These are phyloP conservation scores for Tephrocybe sp. DNA, from an alignment of 768 basidiomycete genomes.

Conservation along the genomic window DNA sequence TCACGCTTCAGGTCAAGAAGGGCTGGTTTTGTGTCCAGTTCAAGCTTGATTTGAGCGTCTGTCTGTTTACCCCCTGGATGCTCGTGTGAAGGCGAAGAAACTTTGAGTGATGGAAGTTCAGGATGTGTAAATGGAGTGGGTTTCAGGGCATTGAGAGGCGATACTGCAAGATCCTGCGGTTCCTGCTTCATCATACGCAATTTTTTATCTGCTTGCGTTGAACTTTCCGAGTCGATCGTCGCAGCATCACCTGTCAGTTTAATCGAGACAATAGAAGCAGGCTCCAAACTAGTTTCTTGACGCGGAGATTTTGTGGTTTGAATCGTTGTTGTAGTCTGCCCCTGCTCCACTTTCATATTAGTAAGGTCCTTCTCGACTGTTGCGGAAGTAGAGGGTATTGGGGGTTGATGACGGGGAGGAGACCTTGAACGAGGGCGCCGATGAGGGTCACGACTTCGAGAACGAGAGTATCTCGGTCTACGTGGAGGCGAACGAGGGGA, in stretches of 20 bases:
- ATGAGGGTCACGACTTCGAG: slow-evolving; percentile 11
- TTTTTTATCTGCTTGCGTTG: neutral
- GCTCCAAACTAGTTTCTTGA: neutral
- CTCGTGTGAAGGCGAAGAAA: slow-evolving; percentile 1
- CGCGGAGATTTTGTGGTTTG: neutral
- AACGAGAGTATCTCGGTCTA: slow-evolving; percentile 8
- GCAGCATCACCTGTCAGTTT: neutral
- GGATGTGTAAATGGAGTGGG: no score
- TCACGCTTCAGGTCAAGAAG: slow-evolving; percentile 2
- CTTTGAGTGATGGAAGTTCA: neutral
- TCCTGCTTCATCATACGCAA: neutral
- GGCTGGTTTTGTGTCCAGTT: neutral
- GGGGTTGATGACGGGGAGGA: slow-evolving; percentile 8
- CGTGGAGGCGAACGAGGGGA: slow-evolving; percentile 19
- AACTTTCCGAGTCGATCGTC: neutral
- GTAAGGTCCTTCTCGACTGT: neutral
- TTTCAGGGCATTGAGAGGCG: no score
- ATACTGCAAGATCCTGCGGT: no score
- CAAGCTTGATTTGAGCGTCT: slow-evolving; percentile 14
- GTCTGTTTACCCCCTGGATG: neutral
- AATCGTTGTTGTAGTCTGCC: neutral
- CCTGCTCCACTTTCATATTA: neutral
- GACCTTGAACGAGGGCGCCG: slow-evolving; percentile 11
- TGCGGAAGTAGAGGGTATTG: neutral
- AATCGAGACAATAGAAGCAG: neutral